Conservation (phyloP, 192 early-diverging fungal species). For the Gonapodya sp. region DNA sequence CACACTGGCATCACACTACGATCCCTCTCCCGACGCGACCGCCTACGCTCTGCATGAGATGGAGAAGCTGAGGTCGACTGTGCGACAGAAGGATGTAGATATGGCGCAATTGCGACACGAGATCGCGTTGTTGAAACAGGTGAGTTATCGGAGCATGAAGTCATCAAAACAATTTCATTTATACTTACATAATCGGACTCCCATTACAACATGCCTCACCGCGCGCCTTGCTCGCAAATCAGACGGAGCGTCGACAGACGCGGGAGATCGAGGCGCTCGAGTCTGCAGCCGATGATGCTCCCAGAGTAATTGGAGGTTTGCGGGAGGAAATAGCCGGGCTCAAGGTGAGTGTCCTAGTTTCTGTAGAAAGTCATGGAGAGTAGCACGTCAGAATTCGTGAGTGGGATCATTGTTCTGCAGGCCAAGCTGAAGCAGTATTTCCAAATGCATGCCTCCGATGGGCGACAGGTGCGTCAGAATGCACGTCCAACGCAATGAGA, state of each 20-base stretch:
- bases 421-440: not conserved
- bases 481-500: too few relatives aligned
- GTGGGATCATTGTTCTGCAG: not conserved
- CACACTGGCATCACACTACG: not conserved
- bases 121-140: not conserved
- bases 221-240: too few relatives aligned
- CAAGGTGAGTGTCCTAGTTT: not conserved
- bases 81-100: not conserved
- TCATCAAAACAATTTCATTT: too few relatives aligned
- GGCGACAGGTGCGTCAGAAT: not conserved
- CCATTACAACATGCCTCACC: too few relatives aligned
- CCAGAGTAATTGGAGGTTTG: not conserved
- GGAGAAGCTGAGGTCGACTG: not conserved
- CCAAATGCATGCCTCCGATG: not conserved
- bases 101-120: not conserved
- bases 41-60: not conserved
- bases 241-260: not conserved
- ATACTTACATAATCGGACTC: too few relatives aligned
- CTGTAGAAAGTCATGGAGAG: not conserved
- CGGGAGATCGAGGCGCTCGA: not conserved
- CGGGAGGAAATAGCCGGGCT: not conserved
- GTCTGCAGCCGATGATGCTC: not conserved
- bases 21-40: not conserved
- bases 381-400: not conserved
- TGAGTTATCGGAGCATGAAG: too few relatives aligned